Conservation (phyloP, 495 filamentous ascomycete genomes). For the Cairneyella variabilis region DNA sequence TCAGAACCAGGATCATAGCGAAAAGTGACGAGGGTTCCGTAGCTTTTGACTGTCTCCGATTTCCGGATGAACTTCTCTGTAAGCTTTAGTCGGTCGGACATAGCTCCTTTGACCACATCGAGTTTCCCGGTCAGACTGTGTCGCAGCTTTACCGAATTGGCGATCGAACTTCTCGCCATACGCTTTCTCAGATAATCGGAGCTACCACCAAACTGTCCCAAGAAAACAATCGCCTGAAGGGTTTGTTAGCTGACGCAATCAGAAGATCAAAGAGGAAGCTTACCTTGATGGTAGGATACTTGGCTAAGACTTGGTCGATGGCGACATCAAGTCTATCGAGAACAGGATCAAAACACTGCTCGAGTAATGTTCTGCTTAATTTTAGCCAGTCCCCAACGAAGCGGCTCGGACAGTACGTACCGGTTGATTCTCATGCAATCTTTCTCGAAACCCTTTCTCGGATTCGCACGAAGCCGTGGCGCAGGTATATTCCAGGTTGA, state of each 20-base stretch:
- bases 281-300: constrained; percentile 8
- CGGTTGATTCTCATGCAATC: constrained; percentile 6
- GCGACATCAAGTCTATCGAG: neutral
- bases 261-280: neutral
- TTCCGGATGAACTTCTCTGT: constrained; percentile 7
- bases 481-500: neutral
- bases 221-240: constrained; percentile 6
- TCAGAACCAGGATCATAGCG: neutral
- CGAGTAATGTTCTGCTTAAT: neutral
- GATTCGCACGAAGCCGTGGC: neutral
- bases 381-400: neutral
- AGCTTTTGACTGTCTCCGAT: constrained; percentile 4
- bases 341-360: constrained; percentile 2
- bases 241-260: neutral
- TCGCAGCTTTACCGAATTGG: constrained; percentile 1
- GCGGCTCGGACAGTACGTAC: neutral
- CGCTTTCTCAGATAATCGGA: constrained; percentile 8
- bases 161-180: neutral
- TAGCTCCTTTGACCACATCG: constrained; percentile 9
- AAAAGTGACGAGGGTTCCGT: constrained; percentile 6
- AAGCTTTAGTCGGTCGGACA: constrained; percentile 4
- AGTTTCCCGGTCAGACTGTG: constrained; percentile 10
- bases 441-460: constrained; percentile 3
- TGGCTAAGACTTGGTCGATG: neutral
- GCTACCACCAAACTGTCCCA: constrained; percentile 10